Conservation (phyloP, 2,329 filamentous ascomycete genomes). For the Fulvia fulva region DNA sequence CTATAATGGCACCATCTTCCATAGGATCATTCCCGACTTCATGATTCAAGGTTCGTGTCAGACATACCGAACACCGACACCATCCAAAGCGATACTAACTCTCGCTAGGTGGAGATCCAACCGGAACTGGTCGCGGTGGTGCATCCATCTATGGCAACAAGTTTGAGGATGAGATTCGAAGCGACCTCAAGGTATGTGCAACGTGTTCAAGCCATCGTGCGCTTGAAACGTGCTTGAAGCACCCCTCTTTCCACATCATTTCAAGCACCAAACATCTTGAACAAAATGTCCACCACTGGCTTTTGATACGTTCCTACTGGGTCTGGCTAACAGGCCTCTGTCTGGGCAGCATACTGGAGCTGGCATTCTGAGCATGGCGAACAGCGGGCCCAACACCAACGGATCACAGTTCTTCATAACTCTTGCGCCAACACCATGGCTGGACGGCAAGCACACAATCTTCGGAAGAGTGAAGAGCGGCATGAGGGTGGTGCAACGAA, state of each 20-base stretch:
- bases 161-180: conserved; percentile 86
- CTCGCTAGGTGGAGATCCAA: conserved; percentile 64
- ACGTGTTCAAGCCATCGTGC: no score
- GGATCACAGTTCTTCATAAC: conserved; percentile 96
- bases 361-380: conserved; percentile 93
- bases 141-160: conserved; percentile 86
- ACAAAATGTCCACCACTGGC: no score
- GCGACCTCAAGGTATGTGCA: conserved; percentile 72
- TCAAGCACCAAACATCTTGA: no score
- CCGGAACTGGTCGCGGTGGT: conserved; percentile 86
- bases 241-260: no score
- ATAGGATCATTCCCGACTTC: conserved; percentile 91
- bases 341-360: conserved; percentile 93
- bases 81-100: neutral
- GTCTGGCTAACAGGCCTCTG: no score
- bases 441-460: conserved; percentile 96
- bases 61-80: neutral
- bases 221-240: no score
- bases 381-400: conserved; percentile 88
- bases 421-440: conserved; percentile 87
- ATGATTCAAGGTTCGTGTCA: conserved; percentile 66
- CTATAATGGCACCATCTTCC: conserved; percentile 82
- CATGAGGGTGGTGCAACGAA: conserved; percentile 75
- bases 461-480: conserved; percentile 87
- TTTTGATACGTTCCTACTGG: no score